Conservation (phyloP, 495 filamentous ascomycete species). For the Penicillium bovifimosum region DNA sequence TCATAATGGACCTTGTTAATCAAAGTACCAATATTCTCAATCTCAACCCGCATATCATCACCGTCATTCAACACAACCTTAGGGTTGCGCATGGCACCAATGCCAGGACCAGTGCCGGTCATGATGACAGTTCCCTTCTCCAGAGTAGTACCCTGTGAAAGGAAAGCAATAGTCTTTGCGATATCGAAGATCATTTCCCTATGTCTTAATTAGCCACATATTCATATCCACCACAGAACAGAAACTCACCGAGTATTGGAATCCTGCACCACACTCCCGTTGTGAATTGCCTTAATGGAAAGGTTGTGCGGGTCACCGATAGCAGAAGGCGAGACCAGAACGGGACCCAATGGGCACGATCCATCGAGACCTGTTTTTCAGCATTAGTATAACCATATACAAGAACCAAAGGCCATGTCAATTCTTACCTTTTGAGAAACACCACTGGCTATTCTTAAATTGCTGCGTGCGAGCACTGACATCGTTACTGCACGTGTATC, state of each 20-base stretch:
- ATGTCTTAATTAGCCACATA: no score
- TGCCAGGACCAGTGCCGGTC: conserved; percentile 52
- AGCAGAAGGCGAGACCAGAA: conserved; percentile 18
- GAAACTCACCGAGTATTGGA: conserved; percentile 30
- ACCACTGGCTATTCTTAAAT: conserved; percentile 62
- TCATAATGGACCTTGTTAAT: conserved; percentile 18
- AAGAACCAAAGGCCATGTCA: no score
- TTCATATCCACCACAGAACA: background rate
- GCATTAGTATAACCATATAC: no score
- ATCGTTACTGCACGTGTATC: conserved; percentile 66
- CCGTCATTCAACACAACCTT: conserved; percentile 42
- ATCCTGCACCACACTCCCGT: conserved; percentile 45
- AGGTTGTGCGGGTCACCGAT: conserved; percentile 22
- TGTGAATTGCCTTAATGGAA: conserved; percentile 53
- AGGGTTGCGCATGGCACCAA: conserved; percentile 35
- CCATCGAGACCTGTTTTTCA: background rate
- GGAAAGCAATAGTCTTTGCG: conserved; percentile 55
- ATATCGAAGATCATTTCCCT: conserved; percentile 58
- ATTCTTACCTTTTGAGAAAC: conserved; percentile 56
- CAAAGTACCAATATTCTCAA: conserved; percentile 27
- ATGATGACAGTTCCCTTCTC: conserved; percentile 66
- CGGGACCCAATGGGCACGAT: conserved; percentile 24
- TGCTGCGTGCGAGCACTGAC: conserved; percentile 67
- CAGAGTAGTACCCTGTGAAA: conserved; percentile 64
- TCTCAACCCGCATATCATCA: conserved; percentile 46